phyloP scores from a whole-genome alignment of 2,329 filamentous ascomycete genomes.

The Pseudogymnoascus sp. region DNA sequence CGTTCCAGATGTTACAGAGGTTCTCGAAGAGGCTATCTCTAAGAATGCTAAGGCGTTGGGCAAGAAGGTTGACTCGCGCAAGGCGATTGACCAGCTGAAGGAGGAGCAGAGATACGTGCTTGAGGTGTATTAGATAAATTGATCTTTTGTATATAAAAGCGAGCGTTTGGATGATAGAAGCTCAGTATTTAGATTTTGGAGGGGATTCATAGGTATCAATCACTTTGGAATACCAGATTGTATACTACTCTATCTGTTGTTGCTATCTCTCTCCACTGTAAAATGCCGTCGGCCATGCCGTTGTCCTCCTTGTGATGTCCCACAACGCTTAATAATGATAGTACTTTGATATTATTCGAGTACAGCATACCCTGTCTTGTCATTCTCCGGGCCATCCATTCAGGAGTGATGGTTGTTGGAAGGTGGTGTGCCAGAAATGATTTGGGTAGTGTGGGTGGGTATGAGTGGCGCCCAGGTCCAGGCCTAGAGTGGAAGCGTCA shows the following conservation, averaged over 20 bases:
- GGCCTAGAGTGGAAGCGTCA: constrained; percentile 7
- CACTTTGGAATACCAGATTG: neutral
- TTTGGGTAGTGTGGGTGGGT: constrained; percentile 4
- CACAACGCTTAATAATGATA: neutral
- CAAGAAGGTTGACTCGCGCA: constrained; percentile 75
- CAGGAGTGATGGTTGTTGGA: neutral
- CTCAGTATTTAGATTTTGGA: neutral
- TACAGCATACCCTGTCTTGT: neutral
- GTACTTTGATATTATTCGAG: neutral
- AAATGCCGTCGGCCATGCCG: neutral
- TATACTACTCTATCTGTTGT: neutral
- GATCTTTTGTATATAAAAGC: constrained; percentile 6
- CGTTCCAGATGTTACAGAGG: constrained; percentile 89
- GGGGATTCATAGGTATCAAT: constrained; percentile 1
- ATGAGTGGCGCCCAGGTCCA: constrained; percentile 1
- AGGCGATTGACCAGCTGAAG: constrained; percentile 97
- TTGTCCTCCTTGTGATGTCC: neutral
- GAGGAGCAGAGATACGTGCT: constrained; percentile 89
- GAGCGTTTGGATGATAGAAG: constrained; percentile 3
- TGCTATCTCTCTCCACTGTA: neutral
- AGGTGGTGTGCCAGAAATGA: neutral
- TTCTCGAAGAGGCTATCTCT: constrained; percentile 85
- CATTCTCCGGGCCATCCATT: neutral
- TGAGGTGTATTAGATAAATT: constrained; percentile 70
- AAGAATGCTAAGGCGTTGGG: constrained; percentile 58